A percentile compares a stretch with the other conserved stretches of the same genome.
Evolutionary conservation across 371 early-diverging fungal genomes (phyloP).

Genomic region (Apophysomyces variabilis): DNA sequence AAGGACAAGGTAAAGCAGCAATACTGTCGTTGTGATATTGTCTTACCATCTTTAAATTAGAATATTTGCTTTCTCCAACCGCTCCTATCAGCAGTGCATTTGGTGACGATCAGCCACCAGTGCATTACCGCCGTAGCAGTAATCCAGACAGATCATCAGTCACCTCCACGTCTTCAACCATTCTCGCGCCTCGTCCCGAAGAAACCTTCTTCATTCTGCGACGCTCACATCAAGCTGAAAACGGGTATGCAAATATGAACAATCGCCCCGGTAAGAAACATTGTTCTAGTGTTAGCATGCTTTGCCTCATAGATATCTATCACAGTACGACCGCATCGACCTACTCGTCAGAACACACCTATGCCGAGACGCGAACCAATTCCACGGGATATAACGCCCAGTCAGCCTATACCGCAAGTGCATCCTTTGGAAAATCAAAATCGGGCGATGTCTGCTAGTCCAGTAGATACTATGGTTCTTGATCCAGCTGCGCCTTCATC

Average conservation of each 20-base stretch:
- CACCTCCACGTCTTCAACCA: constrained; percentile 39
- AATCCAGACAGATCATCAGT: constrained; percentile 52
- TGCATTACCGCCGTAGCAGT: constrained; percentile 39
- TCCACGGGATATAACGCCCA: constrained; percentile 13
- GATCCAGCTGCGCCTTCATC: not conserved
- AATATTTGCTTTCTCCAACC: constrained; percentile 22
- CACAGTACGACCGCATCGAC: constrained; percentile 40
- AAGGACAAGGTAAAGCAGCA: constrained; percentile 30
- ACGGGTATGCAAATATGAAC: not conserved
- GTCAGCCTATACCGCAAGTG: constrained; percentile 14
- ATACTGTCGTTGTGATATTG: not conserved
- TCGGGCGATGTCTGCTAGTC: not conserved
- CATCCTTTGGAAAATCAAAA: constrained; percentile 10
- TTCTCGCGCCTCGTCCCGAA: constrained; percentile 38
- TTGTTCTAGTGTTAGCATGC: constrained; percentile 14
- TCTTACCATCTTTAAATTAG: constrained; percentile 14
- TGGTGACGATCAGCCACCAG: constrained; percentile 39
- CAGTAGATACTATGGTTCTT: not conserved
- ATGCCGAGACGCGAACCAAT: constrained; percentile 35
- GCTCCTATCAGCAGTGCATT: constrained; percentile 40
- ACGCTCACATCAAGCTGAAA: constrained; percentile 16
- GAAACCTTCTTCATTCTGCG: constrained; percentile 49
- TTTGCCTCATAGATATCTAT: not conserved
- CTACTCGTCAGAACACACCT: constrained; percentile 51
- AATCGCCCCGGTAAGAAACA: constrained; percentile 23